Percentiles rank a stretch among this genome's conserved stretches.
Conservation (phyloP, 306 rosid genomes). For the Betula pendula region DNA sequence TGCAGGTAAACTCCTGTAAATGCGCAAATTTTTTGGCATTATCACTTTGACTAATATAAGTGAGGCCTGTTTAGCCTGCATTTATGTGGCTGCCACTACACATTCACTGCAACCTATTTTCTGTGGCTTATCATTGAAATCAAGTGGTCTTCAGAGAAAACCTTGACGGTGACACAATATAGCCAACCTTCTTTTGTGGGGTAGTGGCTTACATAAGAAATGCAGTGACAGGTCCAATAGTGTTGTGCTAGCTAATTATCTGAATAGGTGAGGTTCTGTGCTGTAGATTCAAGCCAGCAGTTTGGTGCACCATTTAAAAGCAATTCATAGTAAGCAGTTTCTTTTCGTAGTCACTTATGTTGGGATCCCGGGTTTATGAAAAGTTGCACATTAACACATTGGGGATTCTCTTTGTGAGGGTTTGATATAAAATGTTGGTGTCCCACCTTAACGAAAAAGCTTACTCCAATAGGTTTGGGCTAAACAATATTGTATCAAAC, state of each 20-base stretch:
- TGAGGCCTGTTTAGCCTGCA: conserved; percentile 8
- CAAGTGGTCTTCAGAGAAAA: conserved; percentile 11
- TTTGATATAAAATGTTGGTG: background rate
- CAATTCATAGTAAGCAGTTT: background rate
- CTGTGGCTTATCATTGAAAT: conserved; percentile 3
- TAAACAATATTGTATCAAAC: background rate
- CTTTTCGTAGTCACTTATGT: background rate
- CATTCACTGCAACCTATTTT: conserved; percentile 17
- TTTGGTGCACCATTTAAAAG: background rate
- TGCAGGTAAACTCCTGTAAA: conserved; percentile 64
- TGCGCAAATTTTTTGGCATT: background rate
- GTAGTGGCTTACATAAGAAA: conserved; percentile 13
- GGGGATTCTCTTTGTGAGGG: background rate
- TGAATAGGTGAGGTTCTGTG: background rate
- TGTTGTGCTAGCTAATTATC: conserved; percentile 6
- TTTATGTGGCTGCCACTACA: conserved; percentile 2
- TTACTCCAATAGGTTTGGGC: background rate
- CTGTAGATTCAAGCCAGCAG: conserved; percentile 15
- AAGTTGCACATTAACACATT: background rate
- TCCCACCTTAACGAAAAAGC: background rate
- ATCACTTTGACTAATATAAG: background rate
- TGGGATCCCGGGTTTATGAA: background rate
- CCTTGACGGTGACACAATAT: background rate
- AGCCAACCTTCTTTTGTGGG: background rate
- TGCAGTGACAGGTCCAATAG: background rate